Conservation (phyloP, 2,329 filamentous ascomycete genomes). For the Venturia effusa region DNA sequence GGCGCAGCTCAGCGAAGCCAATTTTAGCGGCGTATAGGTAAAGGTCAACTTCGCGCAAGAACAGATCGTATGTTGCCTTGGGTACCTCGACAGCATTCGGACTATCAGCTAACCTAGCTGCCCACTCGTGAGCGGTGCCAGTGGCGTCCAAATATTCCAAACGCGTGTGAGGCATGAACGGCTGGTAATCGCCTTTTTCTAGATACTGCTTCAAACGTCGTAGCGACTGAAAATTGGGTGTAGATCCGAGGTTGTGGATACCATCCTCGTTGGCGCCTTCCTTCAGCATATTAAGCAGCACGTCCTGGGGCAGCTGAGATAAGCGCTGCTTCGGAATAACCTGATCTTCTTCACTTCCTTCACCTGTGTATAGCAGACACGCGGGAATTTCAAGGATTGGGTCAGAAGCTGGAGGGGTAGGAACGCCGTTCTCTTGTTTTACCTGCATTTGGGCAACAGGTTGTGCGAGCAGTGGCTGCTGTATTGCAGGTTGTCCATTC, state of each 20-base stretch:
- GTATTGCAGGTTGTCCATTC: background rate
- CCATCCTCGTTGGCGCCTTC: slow-evolving; percentile 2
- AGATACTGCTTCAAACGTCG: slow-evolving; percentile 11
- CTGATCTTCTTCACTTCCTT: slow-evolving; percentile 5
- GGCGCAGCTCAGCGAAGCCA: slow-evolving; percentile 9
- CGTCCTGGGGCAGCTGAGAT: slow-evolving; percentile 9
- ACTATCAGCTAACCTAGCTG: slow-evolving; percentile 5
- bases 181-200: slow-evolving; percentile 10
- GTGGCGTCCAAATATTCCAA: slow-evolving; percentile 10
- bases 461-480: background rate
- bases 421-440: background rate
- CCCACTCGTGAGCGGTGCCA: slow-evolving; percentile 7
- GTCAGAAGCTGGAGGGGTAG: background rate
- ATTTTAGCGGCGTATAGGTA: slow-evolving; percentile 9
- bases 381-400: slow-evolving; percentile 2
- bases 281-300: slow-evolving; percentile 10
- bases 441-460: background rate
- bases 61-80: slow-evolving; percentile 7
- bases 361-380: slow-evolving; percentile 7
- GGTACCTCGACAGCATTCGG: slow-evolving; percentile 9
- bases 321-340: slow-evolving; percentile 5
- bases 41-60: slow-evolving; percentile 8
- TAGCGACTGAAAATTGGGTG: slow-evolving; percentile 9
- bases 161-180: slow-evolving; percentile 3
- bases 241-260: slow-evolving; percentile 5